Evolutionary conservation across 164 flowering plant species (phyloP), one percentile per base, ranked within the genome.

Genomic region (Magnolia sinica): DNA sequence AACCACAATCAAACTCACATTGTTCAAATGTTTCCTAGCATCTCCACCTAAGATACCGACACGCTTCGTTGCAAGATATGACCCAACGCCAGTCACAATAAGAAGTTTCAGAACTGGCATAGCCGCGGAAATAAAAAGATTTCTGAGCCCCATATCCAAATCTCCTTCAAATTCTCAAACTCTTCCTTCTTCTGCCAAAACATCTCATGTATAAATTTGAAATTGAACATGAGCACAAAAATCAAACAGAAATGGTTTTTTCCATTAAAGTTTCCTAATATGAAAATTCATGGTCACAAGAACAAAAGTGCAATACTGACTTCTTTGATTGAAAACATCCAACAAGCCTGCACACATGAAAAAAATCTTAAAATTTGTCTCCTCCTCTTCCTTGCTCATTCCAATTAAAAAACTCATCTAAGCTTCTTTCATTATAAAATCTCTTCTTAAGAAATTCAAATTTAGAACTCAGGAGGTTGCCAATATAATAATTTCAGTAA

Each of bases 71-170:
- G 91, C 92, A 50, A 89, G 85, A 79, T 87, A 74, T 7, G 84
- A 82, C 16, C 91, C 92, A 51, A 88, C 72, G 37, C 78, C 91
- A 59, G 92, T 88, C n/a, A 88, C 69, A 67, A 89, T 31, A 6
- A 89, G 89, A 49, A 88, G 84, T 76, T 89, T 82, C 23, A 86
- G 23, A 31, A 89, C 88, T 6, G 92, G 91, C 29, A 83, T 67
- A 0, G 87, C 76, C 7, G 92, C 80, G 0, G 82, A 78, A 55
- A 83, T 4, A 18, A 88, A 82, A 52, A 89, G 86, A 75, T 85
- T 81, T 73, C 82, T 50, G 27, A 89, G 68, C 68, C 79, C 80
- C 91, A 88, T 88, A 3, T 68, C n/a, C 19, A 63, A 24, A 23
- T 9, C 29, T 24, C 14, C 69, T 66, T 13, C n/a, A 14, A 29